Conservation (phyloP, 495 filamentous ascomycete genomes). For the Penicillium maclennaniae region DNA sequence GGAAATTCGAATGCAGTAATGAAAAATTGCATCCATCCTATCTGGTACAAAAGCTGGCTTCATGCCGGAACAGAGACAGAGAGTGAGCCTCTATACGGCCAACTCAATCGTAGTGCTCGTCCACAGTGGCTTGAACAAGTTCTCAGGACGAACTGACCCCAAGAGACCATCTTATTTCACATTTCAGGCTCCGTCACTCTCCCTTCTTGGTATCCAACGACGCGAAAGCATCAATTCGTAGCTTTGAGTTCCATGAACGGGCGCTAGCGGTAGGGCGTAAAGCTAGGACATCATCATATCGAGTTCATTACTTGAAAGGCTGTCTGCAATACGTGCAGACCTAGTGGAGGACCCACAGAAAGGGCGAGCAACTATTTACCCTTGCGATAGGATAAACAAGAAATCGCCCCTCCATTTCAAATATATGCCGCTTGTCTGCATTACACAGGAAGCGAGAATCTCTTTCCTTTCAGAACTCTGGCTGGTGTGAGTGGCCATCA, state of each 20-base stretch:
- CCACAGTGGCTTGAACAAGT: no score
- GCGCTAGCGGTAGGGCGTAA: neutral
- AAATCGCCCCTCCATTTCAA: neutral
- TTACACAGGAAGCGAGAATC: constrained; percentile 82
- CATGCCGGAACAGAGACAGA: neutral
- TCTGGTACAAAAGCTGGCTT: neutral
- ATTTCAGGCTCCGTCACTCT: no score
- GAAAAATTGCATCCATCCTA: neutral
- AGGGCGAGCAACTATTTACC: constrained; percentile 1
- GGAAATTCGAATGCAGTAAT: constrained; percentile 1
- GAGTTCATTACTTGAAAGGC: neutral
- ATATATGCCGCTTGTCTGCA: neutral
- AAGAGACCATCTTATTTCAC: neutral
- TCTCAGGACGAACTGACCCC: neutral
- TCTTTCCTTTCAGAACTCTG: constrained; percentile 80
- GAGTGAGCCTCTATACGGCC: neutral
- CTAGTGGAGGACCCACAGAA: constrained; percentile 1
- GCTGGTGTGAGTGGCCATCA: constrained; percentile 1
- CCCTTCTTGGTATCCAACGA: neutral
- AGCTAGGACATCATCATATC: constrained; percentile 6
- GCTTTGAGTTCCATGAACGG: neutral
- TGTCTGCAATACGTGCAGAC: neutral
- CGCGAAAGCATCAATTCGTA: constrained; percentile 17
- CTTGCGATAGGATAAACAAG: neutral
- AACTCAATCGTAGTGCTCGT: neutral